These are phyloP conservation scores for Solanum hybrid DNA, from an alignment of 305 asterid species.

Conservation along the genomic window DNA sequence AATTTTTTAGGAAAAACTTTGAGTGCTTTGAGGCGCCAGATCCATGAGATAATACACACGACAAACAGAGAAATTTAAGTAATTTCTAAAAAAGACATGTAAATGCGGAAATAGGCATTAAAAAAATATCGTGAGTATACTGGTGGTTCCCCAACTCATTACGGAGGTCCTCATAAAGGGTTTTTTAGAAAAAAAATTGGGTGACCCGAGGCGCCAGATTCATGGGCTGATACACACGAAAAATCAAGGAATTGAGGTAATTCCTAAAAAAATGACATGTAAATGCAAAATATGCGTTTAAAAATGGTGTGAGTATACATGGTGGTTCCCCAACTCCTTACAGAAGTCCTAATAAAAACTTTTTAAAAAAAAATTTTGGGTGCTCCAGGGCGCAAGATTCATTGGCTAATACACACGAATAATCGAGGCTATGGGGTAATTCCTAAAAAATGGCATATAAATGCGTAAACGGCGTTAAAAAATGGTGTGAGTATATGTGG, in stretches of 20 bases:
- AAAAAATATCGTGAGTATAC: too few relatives aligned
- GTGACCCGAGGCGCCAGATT: neutral
- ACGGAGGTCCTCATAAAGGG: neutral
- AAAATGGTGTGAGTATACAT: neutral
- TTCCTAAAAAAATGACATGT: neutral
- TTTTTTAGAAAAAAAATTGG: neutral
- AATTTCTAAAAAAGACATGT: too few relatives aligned
- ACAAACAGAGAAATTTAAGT: too few relatives aligned
- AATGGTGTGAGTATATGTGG: neutral
- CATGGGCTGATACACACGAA: too few relatives aligned
- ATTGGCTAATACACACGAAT: too few relatives aligned
- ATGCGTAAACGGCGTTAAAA: too few relatives aligned
- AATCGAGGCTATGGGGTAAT: neutral
- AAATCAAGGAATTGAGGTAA: neutral
- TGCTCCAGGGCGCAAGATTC: neutral
- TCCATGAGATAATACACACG: neutral
- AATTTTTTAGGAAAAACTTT: too few relatives aligned
- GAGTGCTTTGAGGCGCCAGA: neutral
- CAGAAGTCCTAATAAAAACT: too few relatives aligned
- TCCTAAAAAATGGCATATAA: neutral
- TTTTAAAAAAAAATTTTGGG: neutral
- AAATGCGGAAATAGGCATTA: too few relatives aligned
- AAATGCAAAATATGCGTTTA: too few relatives aligned
- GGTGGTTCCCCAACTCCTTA: neutral
- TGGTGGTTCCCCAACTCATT: neutral